Evolutionary conservation across 2,329 filamentous ascomycete species (phyloP).

Genomic region (Diaporthe sp.): DNA sequence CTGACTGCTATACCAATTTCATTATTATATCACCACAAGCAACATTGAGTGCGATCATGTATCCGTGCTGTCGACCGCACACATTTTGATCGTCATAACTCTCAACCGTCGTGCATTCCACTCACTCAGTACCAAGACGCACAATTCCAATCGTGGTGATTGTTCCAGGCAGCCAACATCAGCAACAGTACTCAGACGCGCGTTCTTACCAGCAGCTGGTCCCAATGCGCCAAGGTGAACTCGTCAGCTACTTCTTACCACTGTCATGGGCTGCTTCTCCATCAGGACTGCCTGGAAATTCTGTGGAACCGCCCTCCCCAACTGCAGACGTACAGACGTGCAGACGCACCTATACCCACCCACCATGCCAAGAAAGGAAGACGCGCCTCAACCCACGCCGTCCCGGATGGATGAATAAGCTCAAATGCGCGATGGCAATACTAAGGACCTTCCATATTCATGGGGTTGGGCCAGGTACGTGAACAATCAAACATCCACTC

Average conservation of each 20-base stretch:
- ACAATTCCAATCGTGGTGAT: not conserved
- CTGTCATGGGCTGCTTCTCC: not conserved
- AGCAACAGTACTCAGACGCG: constrained; percentile 12
- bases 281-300: not conserved
- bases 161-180: constrained; percentile 2
- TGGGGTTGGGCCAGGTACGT: not conserved
- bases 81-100: too few relatives aligned
- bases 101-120: not conserved
- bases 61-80: not conserved
- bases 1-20: not conserved
- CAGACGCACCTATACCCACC: not conserved
- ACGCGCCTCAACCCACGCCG: not conserved
- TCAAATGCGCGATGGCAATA: not conserved
- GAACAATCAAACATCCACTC: not conserved
- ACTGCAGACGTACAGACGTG: too few relatives aligned
- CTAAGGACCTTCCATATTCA: not conserved
- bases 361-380: not conserved
- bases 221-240: not conserved
- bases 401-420: not conserved
- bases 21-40: not conserved
- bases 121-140: not conserved
- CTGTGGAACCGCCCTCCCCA: not conserved
- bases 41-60: not conserved
- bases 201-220: not conserved
- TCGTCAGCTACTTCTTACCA: not conserved